Base-by-base conservation (phyloP, 352 stramenopile species). In the Phytophthora foliorum region DNA sequence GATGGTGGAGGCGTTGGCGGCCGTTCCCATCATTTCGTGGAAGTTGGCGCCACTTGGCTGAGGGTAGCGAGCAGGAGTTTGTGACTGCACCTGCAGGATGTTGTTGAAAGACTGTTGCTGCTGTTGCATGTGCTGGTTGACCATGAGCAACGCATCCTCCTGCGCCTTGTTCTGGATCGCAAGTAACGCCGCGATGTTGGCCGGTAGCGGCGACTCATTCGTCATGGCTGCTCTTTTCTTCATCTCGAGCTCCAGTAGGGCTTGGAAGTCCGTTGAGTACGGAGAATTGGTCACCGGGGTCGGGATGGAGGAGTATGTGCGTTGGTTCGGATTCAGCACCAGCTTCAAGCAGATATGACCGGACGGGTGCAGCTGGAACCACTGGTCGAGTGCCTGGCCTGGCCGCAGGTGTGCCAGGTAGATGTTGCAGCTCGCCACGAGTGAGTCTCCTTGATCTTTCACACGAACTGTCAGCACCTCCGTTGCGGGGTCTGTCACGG, bases 391-490 rank as follows among this genome's bases (percentile, higher is more conserved):
- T 16, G 48, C 10, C 29, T 77, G 59, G 6, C 61, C 68, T 21
- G 67, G 57, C 24, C 56, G 56, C 48, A 86, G 67, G 49, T 82
- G 69, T 17, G 67, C 57, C 45, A 89, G 56, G 29, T 75, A 81
- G 25, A 89, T 72, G 45, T 74, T 78, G 70, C 78, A 86, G 42
- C 65, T 75, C 27, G 70, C 80, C 4, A 86, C 62, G 0, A 82
- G 53, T 11, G 53, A 19, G 31, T 74, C 52, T 24, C 24, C 51
- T 22, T 49, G 57, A 48, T 70, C 67, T 59, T 74, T 70, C 13
- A 74, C 53, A 0, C 60, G 66, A 19, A 70, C 27, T n/a, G 66
- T 62, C 7, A 74, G 60, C 38, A 74, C 60, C 32, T 69, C 53
- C 0, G 59, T 31, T 11, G 22, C 16, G 10, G 45, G 31, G 22